Conservation (phyloP, 257 asterid genomes). For the Eustoma russellianum region DNA sequence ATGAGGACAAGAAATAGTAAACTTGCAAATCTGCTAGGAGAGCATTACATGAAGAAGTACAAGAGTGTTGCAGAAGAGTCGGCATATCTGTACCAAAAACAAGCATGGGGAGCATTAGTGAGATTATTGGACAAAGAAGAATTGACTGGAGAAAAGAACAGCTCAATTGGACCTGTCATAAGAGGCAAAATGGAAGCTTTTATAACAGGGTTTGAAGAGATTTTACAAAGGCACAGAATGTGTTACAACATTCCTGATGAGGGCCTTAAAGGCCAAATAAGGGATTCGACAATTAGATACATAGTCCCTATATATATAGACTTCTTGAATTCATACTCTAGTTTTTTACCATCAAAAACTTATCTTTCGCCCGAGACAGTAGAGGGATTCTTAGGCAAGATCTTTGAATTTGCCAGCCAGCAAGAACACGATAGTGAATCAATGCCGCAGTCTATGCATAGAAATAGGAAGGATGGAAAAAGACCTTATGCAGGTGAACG, state of each 20-base stretch:
- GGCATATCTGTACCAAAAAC: slow-evolving; percentile 63
- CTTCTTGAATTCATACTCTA: slow-evolving; percentile 27
- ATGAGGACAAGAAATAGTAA: slow-evolving; percentile 56
- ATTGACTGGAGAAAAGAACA: slow-evolving; percentile 18
- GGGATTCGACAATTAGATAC: slow-evolving; percentile 40
- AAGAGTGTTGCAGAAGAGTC: slow-evolving; percentile 60
- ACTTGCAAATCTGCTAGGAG: slow-evolving; percentile 58
- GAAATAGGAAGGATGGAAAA: no score
- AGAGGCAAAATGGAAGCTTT: slow-evolving; percentile 55
- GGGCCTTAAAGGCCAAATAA: slow-evolving; percentile 70
- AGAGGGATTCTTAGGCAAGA: slow-evolving; percentile 32
- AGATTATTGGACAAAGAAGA: slow-evolving; percentile 40
- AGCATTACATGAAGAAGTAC: slow-evolving; percentile 49
- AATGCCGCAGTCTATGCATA: no score
- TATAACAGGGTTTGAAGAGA: slow-evolving; percentile 44
- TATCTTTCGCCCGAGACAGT: slow-evolving; percentile 30
- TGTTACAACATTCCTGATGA: slow-evolving; percentile 55
- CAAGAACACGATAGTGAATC: slow-evolving; percentile 5
- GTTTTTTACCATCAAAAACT: slow-evolving; percentile 25
- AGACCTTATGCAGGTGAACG: no score
- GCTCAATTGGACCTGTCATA: slow-evolving; percentile 18
- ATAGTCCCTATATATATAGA: slow-evolving; percentile 48
- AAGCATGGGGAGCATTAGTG: slow-evolving; percentile 59
- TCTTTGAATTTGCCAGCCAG: slow-evolving; percentile 36
- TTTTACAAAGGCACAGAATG: slow-evolving; percentile 30